phyloP scores from a whole-genome alignment of 2,329 filamentous ascomycete species.

The Xylariaceae sp. region DNA sequence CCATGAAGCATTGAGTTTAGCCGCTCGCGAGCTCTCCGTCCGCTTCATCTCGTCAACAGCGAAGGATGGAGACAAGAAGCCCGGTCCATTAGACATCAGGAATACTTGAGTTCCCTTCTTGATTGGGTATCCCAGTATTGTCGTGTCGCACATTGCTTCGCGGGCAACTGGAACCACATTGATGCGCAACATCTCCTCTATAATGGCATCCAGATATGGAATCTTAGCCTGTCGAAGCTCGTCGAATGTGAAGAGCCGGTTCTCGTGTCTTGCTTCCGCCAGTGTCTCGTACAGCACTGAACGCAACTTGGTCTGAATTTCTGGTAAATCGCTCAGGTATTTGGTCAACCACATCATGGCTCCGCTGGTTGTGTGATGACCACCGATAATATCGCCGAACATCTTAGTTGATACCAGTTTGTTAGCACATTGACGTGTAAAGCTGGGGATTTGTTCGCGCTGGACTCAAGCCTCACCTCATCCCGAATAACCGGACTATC shows the following conservation, averaged over 20 bases:
- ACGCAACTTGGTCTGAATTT: slow-evolving; percentile 7
- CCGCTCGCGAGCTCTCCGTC: neutral
- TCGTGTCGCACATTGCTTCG: neutral
- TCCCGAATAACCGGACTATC: neutral
- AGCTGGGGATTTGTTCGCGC: neutral
- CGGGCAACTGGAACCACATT: neutral
- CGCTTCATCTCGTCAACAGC: neutral
- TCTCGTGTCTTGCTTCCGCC: neutral
- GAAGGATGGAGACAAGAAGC: neutral
- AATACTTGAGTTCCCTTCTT: slow-evolving; percentile 6
- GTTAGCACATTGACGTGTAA: neutral
- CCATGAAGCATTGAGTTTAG: neutral
- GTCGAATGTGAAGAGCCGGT: neutral
- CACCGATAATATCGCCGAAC: slow-evolving; percentile 9
- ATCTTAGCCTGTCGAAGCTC: slow-evolving; percentile 6
- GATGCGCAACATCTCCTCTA: slow-evolving; percentile 11
- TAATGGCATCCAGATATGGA: slow-evolving; percentile 14
- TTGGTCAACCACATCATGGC: slow-evolving; percentile 10
- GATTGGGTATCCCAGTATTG: neutral
- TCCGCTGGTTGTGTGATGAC: slow-evolving; percentile 12
- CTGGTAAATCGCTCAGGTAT: slow-evolving; percentile 1
- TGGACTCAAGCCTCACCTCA: neutral
- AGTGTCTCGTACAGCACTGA: neutral
- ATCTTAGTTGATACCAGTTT: neutral
- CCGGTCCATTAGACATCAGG: slow-evolving; percentile 1